phyloP scores from a whole-genome alignment of 192 early-diverging fungal species.

The Coemansia sp. region DNA sequence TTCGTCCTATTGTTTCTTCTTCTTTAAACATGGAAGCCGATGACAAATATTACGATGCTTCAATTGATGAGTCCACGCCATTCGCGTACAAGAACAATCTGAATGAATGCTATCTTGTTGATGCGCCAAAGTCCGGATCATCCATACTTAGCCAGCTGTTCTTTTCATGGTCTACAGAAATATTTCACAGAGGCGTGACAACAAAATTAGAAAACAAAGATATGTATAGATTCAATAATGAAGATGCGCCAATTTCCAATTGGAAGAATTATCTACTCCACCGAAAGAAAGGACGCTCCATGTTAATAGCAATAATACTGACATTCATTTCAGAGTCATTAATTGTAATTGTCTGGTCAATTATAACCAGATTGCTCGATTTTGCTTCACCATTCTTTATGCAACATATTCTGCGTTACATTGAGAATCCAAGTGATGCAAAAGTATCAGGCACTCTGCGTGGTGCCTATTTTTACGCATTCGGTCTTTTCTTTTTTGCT shows the following conservation, averaged over 20 bases:
- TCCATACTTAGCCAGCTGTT: constrained; percentile 30
- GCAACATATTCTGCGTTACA: constrained; percentile 59
- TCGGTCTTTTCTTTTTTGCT: constrained; percentile 61
- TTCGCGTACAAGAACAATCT: constrained; percentile 22
- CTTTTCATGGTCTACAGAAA: constrained; percentile 62
- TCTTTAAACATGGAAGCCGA: not conserved
- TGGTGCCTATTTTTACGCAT: constrained; percentile 60
- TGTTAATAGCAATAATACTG: constrained; percentile 34
- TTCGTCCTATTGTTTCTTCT: constrained; percentile 9
- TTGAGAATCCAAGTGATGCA: constrained; percentile 30
- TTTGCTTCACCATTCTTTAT: constrained; percentile 34
- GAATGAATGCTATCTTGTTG: constrained; percentile 16
- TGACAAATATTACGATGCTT: not conserved
- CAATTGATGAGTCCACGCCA: constrained; percentile 17
- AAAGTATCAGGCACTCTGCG: constrained; percentile 1
- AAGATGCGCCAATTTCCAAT: constrained; percentile 51
- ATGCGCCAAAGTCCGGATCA: constrained; percentile 30
- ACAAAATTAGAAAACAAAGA: constrained; percentile 60
- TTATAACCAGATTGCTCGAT: no score
- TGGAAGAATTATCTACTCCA: constrained; percentile 35
- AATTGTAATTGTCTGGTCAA: no score
- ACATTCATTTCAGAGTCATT: constrained; percentile 49
- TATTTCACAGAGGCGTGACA: constrained; percentile 60
- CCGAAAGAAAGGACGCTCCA: constrained; percentile 22
- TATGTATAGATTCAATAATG: constrained; percentile 56